Base-by-base conservation (phyloP, 208 protist genomes). In the Wallacemonas sp. region DNA sequence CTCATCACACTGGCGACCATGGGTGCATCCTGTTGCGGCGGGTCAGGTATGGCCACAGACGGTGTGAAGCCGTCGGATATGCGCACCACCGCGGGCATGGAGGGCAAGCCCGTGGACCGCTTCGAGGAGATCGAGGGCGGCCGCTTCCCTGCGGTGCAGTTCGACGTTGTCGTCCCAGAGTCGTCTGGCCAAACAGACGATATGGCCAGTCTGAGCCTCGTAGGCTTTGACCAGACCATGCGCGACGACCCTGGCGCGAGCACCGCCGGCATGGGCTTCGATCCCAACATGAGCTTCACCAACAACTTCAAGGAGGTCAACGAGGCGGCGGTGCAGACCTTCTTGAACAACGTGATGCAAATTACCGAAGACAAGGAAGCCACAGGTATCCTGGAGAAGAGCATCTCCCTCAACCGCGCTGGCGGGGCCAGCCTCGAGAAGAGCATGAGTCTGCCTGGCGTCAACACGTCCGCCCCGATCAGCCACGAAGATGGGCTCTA, bases 291-390 rank as follows among this genome's bases (percentile, higher is more conserved):
- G 71, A 88, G 78, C 60, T 85, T 94, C 55, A 91, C 88, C 14
- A 94, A 94, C 68, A 80, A 79, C 61, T 77, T 87, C 54, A 57
- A 61, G 56, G 78, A 88, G 29, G 85, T 94, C 24, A 70, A 83
- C 43, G 58, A 74, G 33, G 68, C 32, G 23, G 70, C 74, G 4
- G 72, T 94, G 54, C 68, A 72, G 2, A 27, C 58, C 9, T 94
- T 94, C 66, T 65, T 89, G 36, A 70, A 74, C 38, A 72, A 32
- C 19, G 61, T 94, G 12, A 74, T 82, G 36, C 46, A 87, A 49
- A 70, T 64, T 46, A 66, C 62, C 58, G 55, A 70, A 1, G 55
- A 47, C 54, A 70, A 48, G 12, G 74, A 80, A 24, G 56, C 72
- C 21, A 67, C 46, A 0, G 74, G 62, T 27, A 78, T 83, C 6